Percentiles rank a stretch among this genome's conserved stretches.
phyloP scores from a whole-genome alignment of 495 filamentous ascomycete species.

The Annulohypoxylon maeteangense region DNA sequence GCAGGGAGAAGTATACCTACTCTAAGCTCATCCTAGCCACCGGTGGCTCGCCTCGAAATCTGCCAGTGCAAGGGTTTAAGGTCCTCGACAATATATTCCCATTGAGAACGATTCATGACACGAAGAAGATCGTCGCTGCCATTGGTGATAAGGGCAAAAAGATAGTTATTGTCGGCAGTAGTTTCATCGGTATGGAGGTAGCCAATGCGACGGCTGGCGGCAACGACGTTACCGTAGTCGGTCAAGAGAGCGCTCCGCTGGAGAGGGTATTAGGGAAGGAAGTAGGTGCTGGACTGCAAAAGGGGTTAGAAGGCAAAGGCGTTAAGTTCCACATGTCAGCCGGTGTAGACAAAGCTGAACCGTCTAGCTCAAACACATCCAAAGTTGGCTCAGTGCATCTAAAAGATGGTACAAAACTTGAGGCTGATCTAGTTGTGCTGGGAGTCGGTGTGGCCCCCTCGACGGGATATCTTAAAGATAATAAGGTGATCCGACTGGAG shows the following conservation, averaged over 20 bases:
- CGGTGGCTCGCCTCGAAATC: conserved; percentile 79
- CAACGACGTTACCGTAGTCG: conserved; percentile 89
- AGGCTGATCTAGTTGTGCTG: conserved; percentile 89
- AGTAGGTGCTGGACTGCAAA: conserved; percentile 83
- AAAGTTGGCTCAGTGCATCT: conserved; percentile 83
- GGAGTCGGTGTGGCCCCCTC: conserved; percentile 90
- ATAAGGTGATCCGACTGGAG: conserved; percentile 71
- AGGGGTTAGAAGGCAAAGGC: conserved; percentile 81
- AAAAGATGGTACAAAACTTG: conserved; percentile 85
- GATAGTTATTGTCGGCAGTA: conserved; percentile 88
- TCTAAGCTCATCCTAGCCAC: conserved; percentile 90
- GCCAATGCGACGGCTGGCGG: conserved; percentile 78
- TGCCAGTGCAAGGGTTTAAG: conserved; percentile 87
- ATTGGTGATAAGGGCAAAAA: conserved; percentile 90
- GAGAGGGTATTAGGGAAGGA: conserved; percentile 87
- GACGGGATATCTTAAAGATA: conserved; percentile 85
- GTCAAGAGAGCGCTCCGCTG: conserved; percentile 87
- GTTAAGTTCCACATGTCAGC: conserved; percentile 87
- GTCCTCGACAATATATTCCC: conserved; percentile 87
- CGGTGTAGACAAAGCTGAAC: conserved; percentile 80
- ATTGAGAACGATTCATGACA: conserved; percentile 78
- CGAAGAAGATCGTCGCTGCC: conserved; percentile 77
- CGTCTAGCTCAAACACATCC: conserved; percentile 69
- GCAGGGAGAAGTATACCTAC: conserved; percentile 76
- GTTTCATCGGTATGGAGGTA: conserved; percentile 97